Base-by-base conservation (phyloP, 169 alveolate genomes). In the Fabrea salina region DNA sequence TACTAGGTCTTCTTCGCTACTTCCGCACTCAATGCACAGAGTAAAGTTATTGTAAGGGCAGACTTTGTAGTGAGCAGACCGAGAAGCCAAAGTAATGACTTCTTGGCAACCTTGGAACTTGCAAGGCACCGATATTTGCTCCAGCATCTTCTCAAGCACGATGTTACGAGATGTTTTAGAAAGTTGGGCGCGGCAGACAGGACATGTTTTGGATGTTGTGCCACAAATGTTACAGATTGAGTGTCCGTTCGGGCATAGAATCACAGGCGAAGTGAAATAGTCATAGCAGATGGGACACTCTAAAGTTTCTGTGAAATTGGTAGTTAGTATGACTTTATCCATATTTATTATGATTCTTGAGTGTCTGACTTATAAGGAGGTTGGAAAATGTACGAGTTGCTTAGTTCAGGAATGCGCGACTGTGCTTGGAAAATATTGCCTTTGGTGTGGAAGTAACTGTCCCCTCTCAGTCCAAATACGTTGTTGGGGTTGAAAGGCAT, bases 211-310 rank as follows among this genome's bases (percentile, higher is more conserved):
- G 7, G 37, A 30, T 8, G 19, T 11, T 19, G 16, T 11, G 35
- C 56, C 35, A 51, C 80, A 72, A 13, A 22, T 33, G 7, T 37
- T 11, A 40, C 80, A 72, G 0, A 72, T 72, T 22, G 56, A 27
- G 33, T 72, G 80, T 11, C 80, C 80, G 33, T 72, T 72, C n/a
- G 67, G 71, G 37, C 80, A 72, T 27, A 72, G 13, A 32, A 8
- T n/a, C 13, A 72, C 33, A 11, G 80, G 80, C 16, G 70, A 50
- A 35, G 67, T 72, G 80, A 22, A 72, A 35, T 22, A 49, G 8
- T 72, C 80, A 44, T 8, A 72, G 49, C 80, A 72, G 7, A 72
- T 51, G 5, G 80, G 80, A 32, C 80, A 72, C 44, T 68, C 78
- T n/a, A 68, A 32, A 1, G 50, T n/a, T 11, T 37, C 39, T 16